phyloP scores from a whole-genome alignment of 208 protist species.

The Acanthamoeba sp. region DNA sequence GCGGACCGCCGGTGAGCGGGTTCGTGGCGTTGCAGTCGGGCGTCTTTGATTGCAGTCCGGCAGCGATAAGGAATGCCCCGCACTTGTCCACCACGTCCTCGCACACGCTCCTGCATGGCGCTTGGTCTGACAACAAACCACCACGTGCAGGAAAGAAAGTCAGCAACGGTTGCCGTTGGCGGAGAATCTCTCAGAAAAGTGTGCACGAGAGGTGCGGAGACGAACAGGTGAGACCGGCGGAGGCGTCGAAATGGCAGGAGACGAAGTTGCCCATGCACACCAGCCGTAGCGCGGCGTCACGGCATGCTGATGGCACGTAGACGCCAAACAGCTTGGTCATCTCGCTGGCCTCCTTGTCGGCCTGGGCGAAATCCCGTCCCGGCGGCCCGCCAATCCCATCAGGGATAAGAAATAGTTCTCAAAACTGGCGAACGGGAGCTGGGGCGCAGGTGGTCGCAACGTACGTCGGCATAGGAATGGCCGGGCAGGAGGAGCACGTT shows the following conservation, averaged over 20 bases:
- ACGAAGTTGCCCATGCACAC: slow-evolving; percentile 42
- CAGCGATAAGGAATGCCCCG: neutral
- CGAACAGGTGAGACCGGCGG: neutral
- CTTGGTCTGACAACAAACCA: slow-evolving; percentile 13
- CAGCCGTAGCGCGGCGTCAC: neutral
- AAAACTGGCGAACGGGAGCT: neutral
- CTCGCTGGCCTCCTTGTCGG: neutral
- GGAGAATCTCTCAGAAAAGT: neutral
- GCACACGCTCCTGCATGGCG: neutral
- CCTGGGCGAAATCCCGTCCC: too few species aligned
- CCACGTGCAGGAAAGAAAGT: too few species aligned
- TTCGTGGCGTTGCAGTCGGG: slow-evolving; percentile 1
- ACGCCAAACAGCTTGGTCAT: slow-evolving; percentile 17
- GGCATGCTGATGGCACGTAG: neutral
- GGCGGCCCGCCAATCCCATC: too few species aligned
- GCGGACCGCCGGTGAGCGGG: neutral
- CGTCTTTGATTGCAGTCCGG: neutral
- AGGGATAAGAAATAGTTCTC: too few species aligned
- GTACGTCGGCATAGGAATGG: neutral
- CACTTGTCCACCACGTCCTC: neutral
- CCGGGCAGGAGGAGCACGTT: neutral
- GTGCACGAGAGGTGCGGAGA: neutral
- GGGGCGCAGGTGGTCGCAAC: neutral
- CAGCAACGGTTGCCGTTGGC: too few species aligned
- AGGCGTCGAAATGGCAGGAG: neutral